A percentile compares a stretch with the other conserved stretches of the same genome.
phyloP scores from a whole-genome alignment of 179 eudicot genomes.

The Vitellaria paradoxa region DNA sequence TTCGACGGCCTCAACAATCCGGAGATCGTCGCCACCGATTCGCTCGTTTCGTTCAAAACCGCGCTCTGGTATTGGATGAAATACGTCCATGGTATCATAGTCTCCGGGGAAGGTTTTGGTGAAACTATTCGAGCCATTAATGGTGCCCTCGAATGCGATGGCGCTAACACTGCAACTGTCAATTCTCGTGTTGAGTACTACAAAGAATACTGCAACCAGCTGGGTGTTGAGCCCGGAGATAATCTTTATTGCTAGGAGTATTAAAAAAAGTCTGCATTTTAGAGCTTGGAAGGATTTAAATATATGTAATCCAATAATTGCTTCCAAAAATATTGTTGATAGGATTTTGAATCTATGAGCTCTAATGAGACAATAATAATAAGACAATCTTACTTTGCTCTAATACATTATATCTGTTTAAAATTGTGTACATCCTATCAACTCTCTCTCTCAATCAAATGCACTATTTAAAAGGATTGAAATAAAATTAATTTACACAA shows the following conservation, averaged over 20 bases:
- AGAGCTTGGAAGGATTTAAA: too few species aligned
- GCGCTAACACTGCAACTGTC: slow-evolving; percentile 14
- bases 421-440: too few species aligned
- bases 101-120: slow-evolving; percentile 27
- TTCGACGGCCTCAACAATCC: slow-evolving; percentile 22
- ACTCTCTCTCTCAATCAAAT: too few species aligned
- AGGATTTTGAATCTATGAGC: too few species aligned
- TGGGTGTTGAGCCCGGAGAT: slow-evolving; percentile 23
- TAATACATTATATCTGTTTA: too few species aligned
- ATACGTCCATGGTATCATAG: slow-evolving; percentile 18
- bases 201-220: slow-evolving; percentile 20
- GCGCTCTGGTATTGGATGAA: slow-evolving; percentile 32
- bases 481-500: too few species aligned
- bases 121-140: slow-evolving; percentile 27
- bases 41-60: slow-evolving; percentile 24
- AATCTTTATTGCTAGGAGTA: slow-evolving; percentile 16
- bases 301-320: too few species aligned
- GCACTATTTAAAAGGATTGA: too few species aligned
- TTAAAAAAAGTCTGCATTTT: too few species aligned
- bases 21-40: slow-evolving; percentile 22
- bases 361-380: too few species aligned
- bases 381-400: too few species aligned
- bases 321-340: too few species aligned
- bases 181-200: slow-evolving; percentile 21
- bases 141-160: slow-evolving; percentile 23